Percentiles rank a stretch among this genome's conserved stretches.
phyloP scores from a whole-genome alignment of 2,329 filamentous ascomycete species.

The Neobulgaria alba region DNA sequence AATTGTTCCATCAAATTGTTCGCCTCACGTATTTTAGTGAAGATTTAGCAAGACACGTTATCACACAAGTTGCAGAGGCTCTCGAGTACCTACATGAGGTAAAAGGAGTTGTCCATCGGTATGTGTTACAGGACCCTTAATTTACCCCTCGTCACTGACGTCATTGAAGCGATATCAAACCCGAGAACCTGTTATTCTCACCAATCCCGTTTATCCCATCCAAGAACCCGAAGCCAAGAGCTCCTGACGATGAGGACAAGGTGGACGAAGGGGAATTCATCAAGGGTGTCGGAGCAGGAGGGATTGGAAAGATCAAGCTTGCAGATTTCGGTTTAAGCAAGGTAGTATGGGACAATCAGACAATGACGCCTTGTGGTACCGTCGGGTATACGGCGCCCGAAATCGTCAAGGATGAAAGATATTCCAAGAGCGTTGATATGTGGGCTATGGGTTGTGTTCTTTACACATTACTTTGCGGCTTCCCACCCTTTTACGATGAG shows the following conservation, averaged over 20 bases:
- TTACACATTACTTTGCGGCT: constrained; percentile 93
- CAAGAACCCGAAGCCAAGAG: constrained; percentile 69
- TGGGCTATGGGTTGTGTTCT: constrained; percentile 96
- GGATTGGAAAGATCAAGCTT: constrained; percentile 93
- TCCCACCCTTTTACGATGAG: constrained; percentile 97
- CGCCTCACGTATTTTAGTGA: constrained; percentile 98
- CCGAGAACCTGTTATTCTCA: constrained; percentile 91
- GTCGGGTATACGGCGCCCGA: constrained; percentile 97
- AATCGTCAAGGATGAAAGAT: constrained; percentile 97
- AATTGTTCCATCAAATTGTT: constrained; percentile 97
- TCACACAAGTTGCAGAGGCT: constrained; percentile 88
- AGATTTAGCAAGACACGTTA: constrained; percentile 87
- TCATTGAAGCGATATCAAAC: constrained; percentile 80
- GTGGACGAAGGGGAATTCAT: constrained; percentile 93
- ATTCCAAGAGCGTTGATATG: constrained; percentile 99
- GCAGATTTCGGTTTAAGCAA: constrained; percentile 97
- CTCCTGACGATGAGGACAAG: constrained; percentile 92
- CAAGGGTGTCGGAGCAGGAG: constrained; percentile 70
- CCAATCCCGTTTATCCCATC: constrained; percentile 75
- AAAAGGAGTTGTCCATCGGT: constrained; percentile 95
- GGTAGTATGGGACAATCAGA: constrained; percentile 95
- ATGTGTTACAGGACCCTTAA: constrained; percentile 19
- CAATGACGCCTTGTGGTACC: constrained; percentile 98
- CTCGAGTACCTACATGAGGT: constrained; percentile 92
- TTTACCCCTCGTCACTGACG: constrained; percentile 22